These are phyloP conservation scores for Erysimum cheiranthoides DNA, from an alignment of 345 rosid species.

Conservation along the genomic window DNA sequence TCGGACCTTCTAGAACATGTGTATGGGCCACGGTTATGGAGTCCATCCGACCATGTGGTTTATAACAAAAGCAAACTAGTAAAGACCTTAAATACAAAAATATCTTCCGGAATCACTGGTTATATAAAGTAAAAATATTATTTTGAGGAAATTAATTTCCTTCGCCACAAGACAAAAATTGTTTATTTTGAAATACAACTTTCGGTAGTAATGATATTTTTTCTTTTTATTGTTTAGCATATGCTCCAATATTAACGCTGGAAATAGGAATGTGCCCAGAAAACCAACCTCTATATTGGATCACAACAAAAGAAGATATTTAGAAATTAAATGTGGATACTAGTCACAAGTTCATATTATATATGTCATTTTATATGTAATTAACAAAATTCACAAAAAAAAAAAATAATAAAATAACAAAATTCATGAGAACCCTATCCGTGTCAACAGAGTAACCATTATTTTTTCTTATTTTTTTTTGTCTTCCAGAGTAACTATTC, in stretches of 20 bases:
- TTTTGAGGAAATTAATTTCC: neutral
- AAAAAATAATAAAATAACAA: too few species aligned
- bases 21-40: too few species aligned
- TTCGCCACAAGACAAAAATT: neutral
- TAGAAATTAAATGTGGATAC: neutral
- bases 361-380: neutral
- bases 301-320: neutral
- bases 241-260: slow-evolving; percentile 10
- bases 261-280: slow-evolving; percentile 5
- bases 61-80: neutral
- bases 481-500: slow-evolving; percentile 44
- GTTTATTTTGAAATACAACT: neutral
- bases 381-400: neutral
- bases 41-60: too few species aligned
- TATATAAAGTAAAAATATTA: neutral
- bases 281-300: slow-evolving; percentile 13
- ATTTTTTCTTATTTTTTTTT: too few species aligned
- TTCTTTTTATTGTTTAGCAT: slow-evolving; percentile 4
- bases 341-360: slow-evolving; percentile 13
- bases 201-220: neutral
- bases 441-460: slow-evolving; percentile 37
- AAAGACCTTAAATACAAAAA: neutral
- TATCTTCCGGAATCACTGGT: neutral
- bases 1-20: too few species aligned
- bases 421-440: slow-evolving; percentile 2